A percentile compares a stretch with the other conserved stretches of the same genome.
These are phyloP conservation scores for Acer negundo DNA, from an alignment of 345 rosid genomes.

Conservation along the genomic window DNA sequence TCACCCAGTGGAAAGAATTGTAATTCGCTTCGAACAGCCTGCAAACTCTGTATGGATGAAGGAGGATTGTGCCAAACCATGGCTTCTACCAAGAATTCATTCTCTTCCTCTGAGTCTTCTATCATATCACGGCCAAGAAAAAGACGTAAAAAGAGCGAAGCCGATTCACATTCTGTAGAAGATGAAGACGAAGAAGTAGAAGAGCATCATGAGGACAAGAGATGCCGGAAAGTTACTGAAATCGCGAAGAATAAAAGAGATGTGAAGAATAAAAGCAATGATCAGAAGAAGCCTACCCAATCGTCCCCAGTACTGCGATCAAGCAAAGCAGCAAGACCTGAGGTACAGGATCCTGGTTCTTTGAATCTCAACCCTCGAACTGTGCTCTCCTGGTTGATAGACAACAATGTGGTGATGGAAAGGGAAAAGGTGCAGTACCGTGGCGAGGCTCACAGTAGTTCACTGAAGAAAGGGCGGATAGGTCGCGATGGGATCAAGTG, in stretches of 20 bases:
- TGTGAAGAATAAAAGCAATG: neutral
- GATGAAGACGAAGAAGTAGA: neutral
- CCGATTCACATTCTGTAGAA: neutral
- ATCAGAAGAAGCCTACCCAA: neutral
- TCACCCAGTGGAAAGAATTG: conserved; percentile 13
- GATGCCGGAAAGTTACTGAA: neutral
- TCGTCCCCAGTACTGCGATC: neutral
- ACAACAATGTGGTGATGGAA: conserved; percentile 29
- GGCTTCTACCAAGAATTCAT: neutral
- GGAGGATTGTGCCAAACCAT: neutral
- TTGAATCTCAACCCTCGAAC: conserved; percentile 18
- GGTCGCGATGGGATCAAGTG: conserved; percentile 45
- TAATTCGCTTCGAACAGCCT: conserved; percentile 22
- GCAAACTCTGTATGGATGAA: conserved; percentile 10
- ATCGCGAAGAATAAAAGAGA: neutral
- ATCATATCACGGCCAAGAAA: too few relatives aligned
- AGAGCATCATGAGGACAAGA: neutral
- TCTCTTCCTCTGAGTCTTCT: neutral
- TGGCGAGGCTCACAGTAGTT: neutral
- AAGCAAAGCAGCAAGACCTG: conserved; percentile 16
- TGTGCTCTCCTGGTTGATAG: conserved; percentile 45
- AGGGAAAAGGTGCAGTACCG: conserved; percentile 38
- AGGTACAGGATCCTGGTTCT: conserved; percentile 2
- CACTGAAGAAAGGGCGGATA: conserved; percentile 39
- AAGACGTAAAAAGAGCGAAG: neutral